Conservation (phyloP, 2,329 filamentous ascomycete genomes). For the Aspergillaceae sp. region DNA sequence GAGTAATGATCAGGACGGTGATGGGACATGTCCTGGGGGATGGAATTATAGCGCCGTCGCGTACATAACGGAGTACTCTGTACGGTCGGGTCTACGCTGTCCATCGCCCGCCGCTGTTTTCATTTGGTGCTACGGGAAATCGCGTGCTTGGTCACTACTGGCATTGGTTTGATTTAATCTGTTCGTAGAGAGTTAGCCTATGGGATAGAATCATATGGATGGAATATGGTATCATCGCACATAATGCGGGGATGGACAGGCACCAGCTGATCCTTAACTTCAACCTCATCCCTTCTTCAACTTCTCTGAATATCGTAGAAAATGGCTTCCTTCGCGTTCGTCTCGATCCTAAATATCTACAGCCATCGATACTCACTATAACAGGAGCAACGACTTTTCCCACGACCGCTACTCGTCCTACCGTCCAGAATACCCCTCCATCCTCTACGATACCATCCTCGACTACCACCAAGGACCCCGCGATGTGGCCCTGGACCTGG, state of each 20-base stretch:
- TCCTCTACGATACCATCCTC: conserved; percentile 1
- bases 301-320: not conserved
- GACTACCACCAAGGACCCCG: conserved; percentile 1
- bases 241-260: not conserved
- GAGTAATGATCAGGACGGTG: too few species aligned
- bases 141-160: too few species aligned
- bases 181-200: too few species aligned
- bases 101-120: too few species aligned
- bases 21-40: too few species aligned
- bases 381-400: conserved; percentile 1
- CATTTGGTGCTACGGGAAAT: too few species aligned
- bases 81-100: too few species aligned
- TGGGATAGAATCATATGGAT: too few species aligned
- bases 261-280: not conserved
- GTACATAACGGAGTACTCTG: too few species aligned
- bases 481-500: conserved; percentile 1
- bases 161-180: too few species aligned
- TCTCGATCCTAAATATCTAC: not conserved
- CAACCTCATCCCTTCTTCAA: not conserved
- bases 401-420: conserved; percentile 3
- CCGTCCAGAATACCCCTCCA: conserved; percentile 1
- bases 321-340: not conserved
- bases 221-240: too few species aligned
- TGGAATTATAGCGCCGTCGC: too few species aligned
- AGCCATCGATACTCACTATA: not conserved